phyloP scores from a whole-genome alignment of 1,139 yeast species.

The Pneumocystis sp. region DNA sequence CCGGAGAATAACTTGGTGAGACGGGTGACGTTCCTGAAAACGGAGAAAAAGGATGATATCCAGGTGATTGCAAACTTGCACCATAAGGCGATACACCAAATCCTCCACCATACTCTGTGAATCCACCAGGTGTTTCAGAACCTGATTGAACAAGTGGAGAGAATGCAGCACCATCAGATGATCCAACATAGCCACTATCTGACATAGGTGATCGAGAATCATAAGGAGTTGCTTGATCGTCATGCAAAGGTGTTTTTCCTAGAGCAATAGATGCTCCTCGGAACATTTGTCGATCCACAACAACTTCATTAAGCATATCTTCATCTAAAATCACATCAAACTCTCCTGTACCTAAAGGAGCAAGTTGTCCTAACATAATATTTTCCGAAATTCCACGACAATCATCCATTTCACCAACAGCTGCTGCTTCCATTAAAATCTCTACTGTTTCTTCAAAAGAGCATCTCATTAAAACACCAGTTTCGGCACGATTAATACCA shows the following conservation, averaged over 20 bases:
- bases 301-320: conserved; percentile 57
- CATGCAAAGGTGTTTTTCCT: conserved; percentile 32
- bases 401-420: conserved; percentile 92
- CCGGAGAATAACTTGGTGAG: conserved; percentile 29
- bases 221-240: conserved; percentile 86
- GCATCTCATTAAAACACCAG: conserved; percentile 98
- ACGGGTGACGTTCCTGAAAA: conserved; percentile 33
- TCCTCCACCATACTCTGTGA: conserved; percentile 61
- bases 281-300: conserved; percentile 26
- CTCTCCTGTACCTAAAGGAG: conserved; percentile 97
- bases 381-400: conserved; percentile 98
- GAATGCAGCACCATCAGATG: conserved; percentile 50
- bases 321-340: conserved; percentile 94
- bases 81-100: conserved; percentile 33
- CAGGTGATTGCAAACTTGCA: conserved; percentile 45
- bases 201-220: conserved; percentile 68
- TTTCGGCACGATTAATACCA: conserved; percentile 96
- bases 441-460: conserved; percentile 99
- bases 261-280: conserved; percentile 10
- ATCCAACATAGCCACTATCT: conserved; percentile 59
- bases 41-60: conserved; percentile 59
- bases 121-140: conserved; percentile 67
- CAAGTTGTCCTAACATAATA: conserved; percentile 94
- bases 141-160: conserved; percentile 90
- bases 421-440: conserved; percentile 93